Evolutionary conservation across 371 early-diverging fungal genomes (phyloP).

Genomic region (Batkoa obscura): DNA sequence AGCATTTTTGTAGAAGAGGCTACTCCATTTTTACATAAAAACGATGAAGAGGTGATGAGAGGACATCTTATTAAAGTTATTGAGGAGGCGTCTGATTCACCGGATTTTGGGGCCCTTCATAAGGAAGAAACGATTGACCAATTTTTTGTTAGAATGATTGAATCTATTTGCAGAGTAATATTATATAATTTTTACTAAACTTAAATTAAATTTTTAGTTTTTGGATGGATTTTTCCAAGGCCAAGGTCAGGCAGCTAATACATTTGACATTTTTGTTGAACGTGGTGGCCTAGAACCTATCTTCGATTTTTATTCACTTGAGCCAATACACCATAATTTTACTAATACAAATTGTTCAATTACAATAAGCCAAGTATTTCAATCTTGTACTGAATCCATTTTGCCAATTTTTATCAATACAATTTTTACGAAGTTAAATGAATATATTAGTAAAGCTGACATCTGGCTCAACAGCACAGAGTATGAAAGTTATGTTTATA

Average conservation of each 20-base stretch:
- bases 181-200: constrained; percentile 8
- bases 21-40: neutral
- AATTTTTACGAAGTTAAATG: constrained; percentile 23
- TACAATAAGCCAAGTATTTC: constrained; percentile 49
- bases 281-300: constrained; percentile 43
- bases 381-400: constrained; percentile 44
- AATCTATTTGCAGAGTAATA: neutral
- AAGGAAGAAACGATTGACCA: constrained; percentile 27
- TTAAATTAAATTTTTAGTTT: constrained; percentile 23
- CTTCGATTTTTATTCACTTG: constrained; percentile 37
- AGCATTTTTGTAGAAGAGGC: constrained; percentile 20
- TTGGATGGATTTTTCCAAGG: constrained; percentile 76
- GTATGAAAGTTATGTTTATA: neutral
- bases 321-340: constrained; percentile 56
- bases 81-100: constrained; percentile 9
- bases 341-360: constrained; percentile 40
- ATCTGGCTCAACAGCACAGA: neutral
- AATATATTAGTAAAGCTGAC: constrained; percentile 8
- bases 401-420: constrained; percentile 21
- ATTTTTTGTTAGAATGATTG: constrained; percentile 16
- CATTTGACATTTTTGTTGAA: constrained; percentile 51
- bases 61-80: neutral
- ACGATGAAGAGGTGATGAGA: neutral
- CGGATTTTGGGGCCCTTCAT: constrained; percentile 15
- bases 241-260: constrained; percentile 33